Evolutionary conservation across 2,329 filamentous ascomycete genomes (phyloP).

Genomic region (Coniochaeta sp.): DNA sequence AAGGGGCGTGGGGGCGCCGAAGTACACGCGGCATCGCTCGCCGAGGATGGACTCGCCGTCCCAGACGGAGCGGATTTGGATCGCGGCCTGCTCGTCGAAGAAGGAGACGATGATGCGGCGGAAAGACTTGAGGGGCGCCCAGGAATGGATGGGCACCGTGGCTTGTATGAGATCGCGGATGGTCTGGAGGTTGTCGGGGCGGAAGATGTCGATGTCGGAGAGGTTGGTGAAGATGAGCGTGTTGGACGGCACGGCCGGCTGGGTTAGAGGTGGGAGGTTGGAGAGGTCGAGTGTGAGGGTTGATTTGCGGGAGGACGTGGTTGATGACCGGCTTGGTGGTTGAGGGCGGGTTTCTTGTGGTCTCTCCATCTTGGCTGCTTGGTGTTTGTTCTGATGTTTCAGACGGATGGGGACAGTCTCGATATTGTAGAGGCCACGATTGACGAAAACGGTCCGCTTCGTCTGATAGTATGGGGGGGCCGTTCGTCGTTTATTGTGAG

Average conservation of each 20-base stretch:
- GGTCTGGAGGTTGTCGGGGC: conserved; percentile 63
- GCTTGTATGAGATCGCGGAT: conserved; percentile 65
- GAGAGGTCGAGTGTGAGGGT: conserved; percentile 68
- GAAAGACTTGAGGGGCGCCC: conserved; percentile 76
- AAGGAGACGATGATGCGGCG: conserved; percentile 76
- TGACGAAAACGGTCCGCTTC: no score
- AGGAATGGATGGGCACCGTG: conserved; percentile 68
- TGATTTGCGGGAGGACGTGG: conserved; percentile 36
- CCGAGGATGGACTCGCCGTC: conserved; percentile 70
- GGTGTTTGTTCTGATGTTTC: conserved; percentile 1
- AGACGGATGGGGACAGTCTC: no score
- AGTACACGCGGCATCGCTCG: conserved; percentile 61
- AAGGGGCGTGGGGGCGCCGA: conserved; percentile 55
- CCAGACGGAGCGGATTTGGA: conserved; percentile 63
- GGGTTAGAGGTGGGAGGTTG: conserved; percentile 59
- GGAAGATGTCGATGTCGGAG: conserved; percentile 65
- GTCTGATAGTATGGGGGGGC: no score
- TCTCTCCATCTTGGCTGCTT: not conserved
- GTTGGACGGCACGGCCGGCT: conserved; percentile 72
- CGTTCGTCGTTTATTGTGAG: no score
- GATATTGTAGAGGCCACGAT: no score
- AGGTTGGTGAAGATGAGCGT: conserved; percentile 82
- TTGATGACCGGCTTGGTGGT: conserved; percentile 34
- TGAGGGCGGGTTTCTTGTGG: conserved; percentile 13
- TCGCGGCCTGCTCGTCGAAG: conserved; percentile 61